Conservation (phyloP, 2,329 filamentous ascomycete genomes). For the Diaporthe sp. region DNA sequence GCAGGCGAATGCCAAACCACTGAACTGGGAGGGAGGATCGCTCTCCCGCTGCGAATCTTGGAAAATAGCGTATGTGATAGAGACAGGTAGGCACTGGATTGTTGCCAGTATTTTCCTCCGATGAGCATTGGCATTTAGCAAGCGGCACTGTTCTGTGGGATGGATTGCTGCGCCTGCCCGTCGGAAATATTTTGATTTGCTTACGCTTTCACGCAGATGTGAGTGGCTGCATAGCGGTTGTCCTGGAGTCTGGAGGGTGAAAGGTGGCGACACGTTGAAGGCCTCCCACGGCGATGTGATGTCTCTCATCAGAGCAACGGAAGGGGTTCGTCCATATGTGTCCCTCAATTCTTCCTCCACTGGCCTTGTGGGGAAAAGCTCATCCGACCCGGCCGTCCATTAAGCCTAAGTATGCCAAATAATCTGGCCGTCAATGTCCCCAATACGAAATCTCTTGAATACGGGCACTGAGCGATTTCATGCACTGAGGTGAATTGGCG, state of each 20-base stretch:
- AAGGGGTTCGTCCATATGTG: background rate
- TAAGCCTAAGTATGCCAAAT: conserved; percentile 10
- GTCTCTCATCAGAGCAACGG: background rate
- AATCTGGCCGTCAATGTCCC: conserved; percentile 2
- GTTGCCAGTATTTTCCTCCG: too few species aligned
- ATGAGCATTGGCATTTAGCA: too few species aligned
- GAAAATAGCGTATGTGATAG: background rate
- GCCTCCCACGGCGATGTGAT: too few species aligned
- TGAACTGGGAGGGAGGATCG: background rate
- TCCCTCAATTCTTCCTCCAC: background rate
- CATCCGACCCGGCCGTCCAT: background rate
- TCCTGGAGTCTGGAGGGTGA: background rate
- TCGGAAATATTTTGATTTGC: too few species aligned
- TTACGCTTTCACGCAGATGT: background rate
- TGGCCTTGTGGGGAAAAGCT: background rate
- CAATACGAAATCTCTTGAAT: background rate
- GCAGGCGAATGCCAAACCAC: background rate
- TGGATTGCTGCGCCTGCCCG: background rate
- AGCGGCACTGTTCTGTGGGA: background rate
- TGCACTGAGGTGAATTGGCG: background rate
- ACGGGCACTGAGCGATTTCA: background rate
- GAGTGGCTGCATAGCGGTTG: too few species aligned
- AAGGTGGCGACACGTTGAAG: too few species aligned
- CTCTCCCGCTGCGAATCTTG: background rate
- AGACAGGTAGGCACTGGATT: background rate